Base-by-base conservation (phyloP, 192 early-diverging fungal genomes). In the Podila epicladia region DNA sequence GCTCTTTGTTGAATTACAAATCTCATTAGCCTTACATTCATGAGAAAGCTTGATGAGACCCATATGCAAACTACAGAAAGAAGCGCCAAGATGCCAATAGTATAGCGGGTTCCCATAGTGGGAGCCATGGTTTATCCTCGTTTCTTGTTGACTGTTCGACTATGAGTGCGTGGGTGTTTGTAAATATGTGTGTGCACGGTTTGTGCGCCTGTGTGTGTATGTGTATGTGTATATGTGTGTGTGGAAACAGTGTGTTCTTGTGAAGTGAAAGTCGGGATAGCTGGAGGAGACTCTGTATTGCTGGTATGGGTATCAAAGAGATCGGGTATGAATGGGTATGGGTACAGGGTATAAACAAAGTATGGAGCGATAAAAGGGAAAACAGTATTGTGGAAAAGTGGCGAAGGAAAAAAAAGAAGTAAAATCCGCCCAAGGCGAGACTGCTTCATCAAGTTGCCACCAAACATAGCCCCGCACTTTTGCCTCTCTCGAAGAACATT, bases 31-130 rank as follows among this genome's bases (percentile, higher is more conserved):
- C 78, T 69, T 84, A 90, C 89, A 87, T 89, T 93, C 83, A 93
- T 92, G 17, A 94, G 75, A 77, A 93, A 95, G 22, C 92, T 93
- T 50, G 91, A 92, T 1, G 86, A 85, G 4, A 93, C 92, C 94
- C 94, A 95, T 58, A 95, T 93, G 62, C 92, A 71, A 55, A 94
- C 94, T 11, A 95, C 93, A 60, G 84, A 74, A 15, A 94, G 78
- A 24, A 95, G 82, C 33, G 89, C 80, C 3, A 89, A 17, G n/a
- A 94, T 82, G 9, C 94, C 94, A 31, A 87, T 49, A n/a, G 86
- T 74, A 29, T 88, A 90, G 17, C 93, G 89, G 32, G 77, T 80
- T 13, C 66, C 71, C 33, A 51, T 66, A 24, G 71, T 41, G 41
- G 58, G 28, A 70, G 45, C 45, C 22, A 50, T 22, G 22, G 26